Conservation (phyloP, 2,329 filamentous ascomycete species). For the Colletotrichum cereale region DNA sequence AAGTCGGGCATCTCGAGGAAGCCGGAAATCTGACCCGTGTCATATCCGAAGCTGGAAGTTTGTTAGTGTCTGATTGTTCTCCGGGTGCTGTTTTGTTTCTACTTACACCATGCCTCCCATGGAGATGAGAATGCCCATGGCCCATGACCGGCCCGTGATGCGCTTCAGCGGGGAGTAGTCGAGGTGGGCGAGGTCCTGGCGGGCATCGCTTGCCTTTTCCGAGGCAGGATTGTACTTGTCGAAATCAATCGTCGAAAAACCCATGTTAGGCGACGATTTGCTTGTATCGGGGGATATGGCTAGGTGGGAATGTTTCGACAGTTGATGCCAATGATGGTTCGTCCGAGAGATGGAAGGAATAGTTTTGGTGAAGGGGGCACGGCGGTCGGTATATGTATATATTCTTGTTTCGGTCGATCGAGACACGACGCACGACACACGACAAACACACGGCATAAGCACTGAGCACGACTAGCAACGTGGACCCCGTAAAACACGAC, state of each 20-base stretch:
- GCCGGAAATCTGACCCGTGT: conserved; percentile 67
- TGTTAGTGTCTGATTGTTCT: conserved; percentile 18
- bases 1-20: conserved; percentile 72
- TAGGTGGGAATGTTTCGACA: not conserved
- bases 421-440: conserved; percentile 8
- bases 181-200: conserved; percentile 52
- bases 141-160: conserved; percentile 52
- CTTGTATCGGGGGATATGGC: conserved; percentile 58
- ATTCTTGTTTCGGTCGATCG: conserved; percentile 33
- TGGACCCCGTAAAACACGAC: not conserved
- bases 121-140: conserved; percentile 56
- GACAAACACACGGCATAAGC: conserved; percentile 17
- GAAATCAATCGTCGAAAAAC: conserved; percentile 53
- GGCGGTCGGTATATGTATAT: conserved; percentile 35
- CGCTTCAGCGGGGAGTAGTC: conserved; percentile 60
- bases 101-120: conserved; percentile 60
- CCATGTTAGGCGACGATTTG: conserved; percentile 38
- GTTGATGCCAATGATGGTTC: conserved; percentile 28
- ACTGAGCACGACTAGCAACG: not conserved
- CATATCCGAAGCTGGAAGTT: conserved; percentile 56
- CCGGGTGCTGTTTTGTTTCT: not conserved
- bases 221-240: conserved; percentile 57
- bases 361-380: not conserved
- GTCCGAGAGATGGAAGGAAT: conserved; percentile 22
- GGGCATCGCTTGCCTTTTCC: conserved; percentile 51